Conservation (phyloP, 768 basidiomycete genomes). For the Boletus pseudopeckii region DNA sequence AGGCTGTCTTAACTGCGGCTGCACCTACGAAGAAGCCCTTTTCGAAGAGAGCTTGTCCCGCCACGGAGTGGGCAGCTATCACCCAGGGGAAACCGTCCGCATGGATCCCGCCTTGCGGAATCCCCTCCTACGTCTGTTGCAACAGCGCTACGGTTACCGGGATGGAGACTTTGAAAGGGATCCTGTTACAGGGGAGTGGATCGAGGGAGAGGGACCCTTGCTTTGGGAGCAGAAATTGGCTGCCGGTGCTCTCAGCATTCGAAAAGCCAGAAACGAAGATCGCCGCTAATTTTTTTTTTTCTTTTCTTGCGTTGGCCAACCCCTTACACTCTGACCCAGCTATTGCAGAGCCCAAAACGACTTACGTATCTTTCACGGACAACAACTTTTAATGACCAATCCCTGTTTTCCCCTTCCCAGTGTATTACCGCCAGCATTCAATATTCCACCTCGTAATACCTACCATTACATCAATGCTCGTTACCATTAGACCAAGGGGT, state of each 20-base stretch:
- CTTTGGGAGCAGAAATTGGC: constrained; percentile 60
- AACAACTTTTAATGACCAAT: constrained; percentile 16
- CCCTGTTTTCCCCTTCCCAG: constrained; percentile 2
- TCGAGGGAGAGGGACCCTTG: constrained; percentile 58
- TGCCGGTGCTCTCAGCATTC: constrained; percentile 34
- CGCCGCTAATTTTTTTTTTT: constrained; percentile 29
- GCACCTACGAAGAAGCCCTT: constrained; percentile 78
- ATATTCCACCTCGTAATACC: constrained; percentile 23
- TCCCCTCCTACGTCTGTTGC: constrained; percentile 67
- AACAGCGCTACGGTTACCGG: constrained; percentile 70
- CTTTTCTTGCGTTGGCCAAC: background rate
- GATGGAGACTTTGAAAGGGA: constrained; percentile 87
- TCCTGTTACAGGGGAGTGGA: constrained; percentile 60
- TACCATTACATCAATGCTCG: constrained; percentile 18
- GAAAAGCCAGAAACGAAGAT: constrained; percentile 37
- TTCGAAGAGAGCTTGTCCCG: constrained; percentile 83
- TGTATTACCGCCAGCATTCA: constrained; percentile 22
- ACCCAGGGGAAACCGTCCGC: constrained; percentile 79
- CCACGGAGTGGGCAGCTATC: constrained; percentile 77
- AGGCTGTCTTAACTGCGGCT: constrained; percentile 81
- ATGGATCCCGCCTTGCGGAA: constrained; percentile 88
- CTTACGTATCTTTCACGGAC: constrained; percentile 27
- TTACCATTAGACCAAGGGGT: constrained; percentile 18
- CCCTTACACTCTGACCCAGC: constrained; percentile 11
- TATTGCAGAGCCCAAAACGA: constrained; percentile 15